Evolutionary conservation across 371 early-diverging fungal species (phyloP), one percentile per base, ranked within the genome.

Genomic region (Apophysomyces variabilis): DNA sequence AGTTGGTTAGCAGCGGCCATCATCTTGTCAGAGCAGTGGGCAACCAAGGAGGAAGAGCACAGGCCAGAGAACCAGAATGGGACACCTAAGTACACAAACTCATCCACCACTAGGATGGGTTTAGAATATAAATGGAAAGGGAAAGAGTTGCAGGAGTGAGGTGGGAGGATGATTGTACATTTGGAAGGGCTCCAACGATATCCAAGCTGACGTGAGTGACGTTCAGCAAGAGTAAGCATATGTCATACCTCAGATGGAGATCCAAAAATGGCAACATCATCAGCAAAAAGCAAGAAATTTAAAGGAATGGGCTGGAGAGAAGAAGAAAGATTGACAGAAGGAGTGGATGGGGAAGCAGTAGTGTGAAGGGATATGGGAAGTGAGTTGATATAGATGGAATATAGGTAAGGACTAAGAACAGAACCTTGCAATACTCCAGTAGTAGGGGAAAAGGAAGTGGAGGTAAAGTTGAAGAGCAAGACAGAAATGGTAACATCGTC

Each of bases 361-460:
- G 3, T 8, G 12, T 71, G 69, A 14, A 69, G 63, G 4, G 59
- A 36, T 0, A 5, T 2, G 1, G 65, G 71, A 2, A 76, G 64
- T 0, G 62, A 38, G 26, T 72, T 71, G 5, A 76, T 76, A 26
- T 72, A 76, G 1, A 68, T 38, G 1, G 71, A 72, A 38, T 76
- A 76, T 3, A 76, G 26, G 14, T 47, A 44, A 1, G 0, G 76
- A 73, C 9, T 65, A 65, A 76, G 61, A 0, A 72, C 62, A 0
- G 69, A 77, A 26, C 1, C 72, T 61, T 72, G 72, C 0, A 77
- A 57, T 0, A 70, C 72, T 14, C 78, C 72, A 7, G 70, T 68
- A 12, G 9, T 7, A 0, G 72, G 74, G 4, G 14, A 8, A 50
- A 73, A 68, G 12, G 58, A 39, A 5, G 26, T 32, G 3, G 73